Evolutionary conservation across 2,329 filamentous ascomycete species (phyloP), one percentile per base, ranked within the genome.

Genomic region (Alternaria triticina): DNA sequence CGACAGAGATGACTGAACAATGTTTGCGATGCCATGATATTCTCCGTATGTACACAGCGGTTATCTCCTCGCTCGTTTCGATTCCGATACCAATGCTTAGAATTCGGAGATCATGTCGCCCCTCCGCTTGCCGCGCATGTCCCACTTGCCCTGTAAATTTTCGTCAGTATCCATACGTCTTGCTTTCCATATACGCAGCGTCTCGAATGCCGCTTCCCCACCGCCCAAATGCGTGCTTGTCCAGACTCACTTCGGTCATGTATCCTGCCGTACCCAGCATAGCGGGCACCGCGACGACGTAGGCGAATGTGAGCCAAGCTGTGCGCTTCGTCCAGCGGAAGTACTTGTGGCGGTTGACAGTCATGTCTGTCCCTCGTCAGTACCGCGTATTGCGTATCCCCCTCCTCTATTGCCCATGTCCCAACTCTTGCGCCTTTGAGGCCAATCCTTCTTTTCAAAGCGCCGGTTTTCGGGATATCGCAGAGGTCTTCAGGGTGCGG

Each of bases 291-390:
- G 90, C 83, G 33, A 89, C 83, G 62, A 91, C 87, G 81, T 95
- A 97, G 68, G 90, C 85, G 78, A 97, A 88, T 5, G 90, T 90
- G 75, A 97, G 82, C 83, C 88, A 89, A 28, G 93, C 93, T 49
- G 93, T 97, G 76, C 91, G 87, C 56, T 89, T 87, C 36, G 91
- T 98, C 93, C 93, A 98, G 81, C 93, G 88, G 88, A 98, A 99
- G 88, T 93, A 97, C 83, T 93, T 93, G 88, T 94, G 91, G 70
- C 96, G 91, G 85, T 92, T 93, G 76, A 87, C 85, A 76, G 87
- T 88, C 89, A 97, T 92, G 80, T 91, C 94, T 97, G 75, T 23
- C 12, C 15, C 11, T 20, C 20, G 62, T 70, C 59, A 75, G 68
- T 63, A 40, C 51, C 9, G 12, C 20, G 43, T 33, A 25, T 13